Evolutionary conservation across 306 rosid genomes (phyloP).

Genomic region (Sechiopsis laciniata): DNA sequence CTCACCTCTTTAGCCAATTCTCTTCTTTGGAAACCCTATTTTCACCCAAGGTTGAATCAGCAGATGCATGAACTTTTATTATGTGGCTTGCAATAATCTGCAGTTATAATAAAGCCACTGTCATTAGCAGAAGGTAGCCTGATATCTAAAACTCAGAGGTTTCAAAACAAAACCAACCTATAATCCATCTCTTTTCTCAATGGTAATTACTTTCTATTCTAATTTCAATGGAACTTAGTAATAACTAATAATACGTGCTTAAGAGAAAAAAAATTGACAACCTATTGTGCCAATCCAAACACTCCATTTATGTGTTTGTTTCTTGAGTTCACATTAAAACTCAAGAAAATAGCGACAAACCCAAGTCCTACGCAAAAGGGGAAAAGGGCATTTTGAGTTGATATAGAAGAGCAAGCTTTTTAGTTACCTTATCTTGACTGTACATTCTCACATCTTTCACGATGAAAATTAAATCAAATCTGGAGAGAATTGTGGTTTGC

Average conservation of each 20-base stretch:
- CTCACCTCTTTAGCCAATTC: conserved; percentile 89
- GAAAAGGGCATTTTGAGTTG: conserved; percentile 6
- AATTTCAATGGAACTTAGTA: not conserved
- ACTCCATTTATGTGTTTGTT: not conserved
- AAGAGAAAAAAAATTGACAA: not conserved
- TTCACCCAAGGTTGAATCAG: conserved; percentile 50
- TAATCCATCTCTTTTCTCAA: too few relatives aligned
- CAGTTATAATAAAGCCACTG: conserved; percentile 23
- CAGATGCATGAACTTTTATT: conserved; percentile 83
- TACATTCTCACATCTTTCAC: conserved; percentile 94
- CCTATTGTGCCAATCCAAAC: not conserved
- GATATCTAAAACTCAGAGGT: conserved; percentile 13
- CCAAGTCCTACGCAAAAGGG: not conserved
- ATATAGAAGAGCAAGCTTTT: conserved; percentile 19
- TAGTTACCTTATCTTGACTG: conserved; percentile 82
- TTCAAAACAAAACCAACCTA: conserved; percentile 10
- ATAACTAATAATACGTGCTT: not conserved
- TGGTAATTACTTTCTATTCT: not conserved
- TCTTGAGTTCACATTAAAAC: not conserved
- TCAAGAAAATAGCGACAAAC: not conserved
- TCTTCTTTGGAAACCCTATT: conserved; percentile 58
- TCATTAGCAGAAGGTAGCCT: not conserved
- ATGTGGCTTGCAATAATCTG: conserved; percentile 91
- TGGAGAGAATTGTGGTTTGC: conserved; percentile 97
- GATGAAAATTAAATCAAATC: conserved; percentile 92